A percentile compares a stretch with the other conserved stretches of the same genome.
Conservation (phyloP, 192 early-diverging fungal genomes). For the Funneliformis geosporum region DNA sequence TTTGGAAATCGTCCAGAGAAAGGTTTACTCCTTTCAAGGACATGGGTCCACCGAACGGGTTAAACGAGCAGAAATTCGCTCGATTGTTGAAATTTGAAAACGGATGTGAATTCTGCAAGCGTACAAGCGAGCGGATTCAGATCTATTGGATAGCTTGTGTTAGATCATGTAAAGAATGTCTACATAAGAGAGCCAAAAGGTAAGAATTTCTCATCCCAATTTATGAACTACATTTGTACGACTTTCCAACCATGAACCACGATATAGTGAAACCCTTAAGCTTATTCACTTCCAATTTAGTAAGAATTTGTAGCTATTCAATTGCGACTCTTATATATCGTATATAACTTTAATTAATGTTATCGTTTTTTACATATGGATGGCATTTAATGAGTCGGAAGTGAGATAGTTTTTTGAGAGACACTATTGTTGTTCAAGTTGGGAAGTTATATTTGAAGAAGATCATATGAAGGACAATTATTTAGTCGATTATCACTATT, state of each 20-base stretch:
- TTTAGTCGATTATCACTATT: neutral
- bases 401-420: neutral
- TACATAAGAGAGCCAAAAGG: constrained; percentile 12
- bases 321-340: too few species aligned
- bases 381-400: neutral
- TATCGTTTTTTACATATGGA: too few species aligned
- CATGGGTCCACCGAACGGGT: neutral
- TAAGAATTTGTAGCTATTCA: too few species aligned
- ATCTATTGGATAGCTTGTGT: constrained; percentile 11
- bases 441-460: neutral
- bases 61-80: neutral
- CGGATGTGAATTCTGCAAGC: neutral
- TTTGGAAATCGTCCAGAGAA: constrained; percentile 10
- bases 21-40: constrained; percentile 7
- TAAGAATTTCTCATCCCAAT: neutral
- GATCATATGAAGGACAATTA: neutral
- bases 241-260: too few species aligned
- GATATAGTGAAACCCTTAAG: neutral
- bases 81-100: constrained; percentile 12
- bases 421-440: neutral
- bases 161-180: constrained; percentile 16
- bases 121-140: neutral
- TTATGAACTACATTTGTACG: neutral
- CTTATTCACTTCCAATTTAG: neutral
- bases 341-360: too few species aligned